phyloP scores from a whole-genome alignment of 441 rosid species.

The Theobroma grandiflorum region DNA sequence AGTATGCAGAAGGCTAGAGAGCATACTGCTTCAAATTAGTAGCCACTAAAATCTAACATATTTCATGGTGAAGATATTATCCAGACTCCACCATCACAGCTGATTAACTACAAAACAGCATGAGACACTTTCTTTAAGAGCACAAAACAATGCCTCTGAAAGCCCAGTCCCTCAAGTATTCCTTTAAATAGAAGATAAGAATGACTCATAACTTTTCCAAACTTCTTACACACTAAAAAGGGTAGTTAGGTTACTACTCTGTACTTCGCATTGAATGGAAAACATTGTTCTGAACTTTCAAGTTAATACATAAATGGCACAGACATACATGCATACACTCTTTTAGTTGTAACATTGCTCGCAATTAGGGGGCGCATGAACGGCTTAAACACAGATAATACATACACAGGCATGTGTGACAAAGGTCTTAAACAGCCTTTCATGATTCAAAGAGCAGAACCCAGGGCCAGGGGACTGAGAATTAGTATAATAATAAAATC shows the following conservation, averaged over 20 bases:
- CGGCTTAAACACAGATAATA: background rate
- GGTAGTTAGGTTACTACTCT: background rate
- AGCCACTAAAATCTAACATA: background rate
- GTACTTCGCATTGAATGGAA: background rate
- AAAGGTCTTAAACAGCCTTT: slow-evolving; percentile 10
- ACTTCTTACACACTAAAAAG: background rate
- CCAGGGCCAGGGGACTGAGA: too few species aligned
- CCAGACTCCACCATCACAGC: background rate
- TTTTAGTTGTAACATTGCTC: background rate
- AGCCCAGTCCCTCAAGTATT: background rate
- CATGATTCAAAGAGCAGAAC: background rate
- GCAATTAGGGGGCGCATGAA: slow-evolving; percentile 5
- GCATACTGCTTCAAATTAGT: background rate
- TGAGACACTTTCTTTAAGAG: background rate
- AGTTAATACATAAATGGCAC: background rate
- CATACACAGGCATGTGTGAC: background rate
- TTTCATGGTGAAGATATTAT: background rate
- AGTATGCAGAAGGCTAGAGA: background rate
- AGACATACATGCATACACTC: background rate
- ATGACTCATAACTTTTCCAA: background rate
- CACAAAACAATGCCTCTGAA: background rate
- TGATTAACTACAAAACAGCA: background rate
- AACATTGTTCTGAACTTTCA: background rate
- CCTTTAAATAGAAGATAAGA: background rate
- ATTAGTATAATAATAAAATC: too few species aligned